Evolutionary conservation across 2,329 filamentous ascomycete species (phyloP).

Genomic region (Cladosporium phlei): DNA sequence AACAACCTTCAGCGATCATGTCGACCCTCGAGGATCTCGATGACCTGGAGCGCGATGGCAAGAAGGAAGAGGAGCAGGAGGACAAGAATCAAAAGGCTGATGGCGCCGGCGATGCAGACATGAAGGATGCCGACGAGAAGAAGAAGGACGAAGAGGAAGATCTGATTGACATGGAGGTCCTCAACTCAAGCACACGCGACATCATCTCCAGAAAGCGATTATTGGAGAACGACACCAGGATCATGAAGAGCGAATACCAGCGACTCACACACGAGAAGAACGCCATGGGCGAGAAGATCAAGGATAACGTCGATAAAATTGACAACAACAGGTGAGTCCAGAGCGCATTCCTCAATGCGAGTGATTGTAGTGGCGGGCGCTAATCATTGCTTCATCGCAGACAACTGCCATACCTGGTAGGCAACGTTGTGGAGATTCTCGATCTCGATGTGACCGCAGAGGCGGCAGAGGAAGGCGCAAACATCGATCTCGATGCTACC

Average conservation of each 20-base stretch:
- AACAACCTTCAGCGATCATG: conserved; percentile 57
- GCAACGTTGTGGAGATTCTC: conserved; percentile 94
- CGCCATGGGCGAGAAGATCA: conserved; percentile 97
- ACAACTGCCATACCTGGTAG: conserved; percentile 95
- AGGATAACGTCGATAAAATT: conserved; percentile 98
- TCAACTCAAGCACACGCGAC: conserved; percentile 88
- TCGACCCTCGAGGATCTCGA: conserved; percentile 90
- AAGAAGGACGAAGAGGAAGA: conserved; percentile 66
- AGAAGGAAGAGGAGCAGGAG: conserved; percentile 59
- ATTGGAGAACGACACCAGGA: conserved; percentile 93
- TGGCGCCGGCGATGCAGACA: conserved; percentile 67
- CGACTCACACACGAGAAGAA: conserved; percentile 92
- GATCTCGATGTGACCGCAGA: conserved; percentile 95
- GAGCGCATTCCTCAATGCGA: not conserved
- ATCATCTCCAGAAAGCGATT: conserved; percentile 86
- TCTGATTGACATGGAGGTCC: conserved; percentile 86
- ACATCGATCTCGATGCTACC: conserved; percentile 95
- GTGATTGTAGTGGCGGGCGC: conserved; percentile 43
- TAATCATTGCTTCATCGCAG: not conserved
- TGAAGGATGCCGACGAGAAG: conserved; percentile 71
- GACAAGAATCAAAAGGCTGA: conserved; percentile 54
- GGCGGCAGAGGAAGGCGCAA: conserved; percentile 94
- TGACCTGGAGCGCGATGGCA: conserved; percentile 75
- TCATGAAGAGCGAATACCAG: conserved; percentile 97
- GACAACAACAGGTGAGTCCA: conserved; percentile 89